Evolutionary conservation across 192 early-diverging fungal species (phyloP).

Genomic region (Coemansia nantahalensis): DNA sequence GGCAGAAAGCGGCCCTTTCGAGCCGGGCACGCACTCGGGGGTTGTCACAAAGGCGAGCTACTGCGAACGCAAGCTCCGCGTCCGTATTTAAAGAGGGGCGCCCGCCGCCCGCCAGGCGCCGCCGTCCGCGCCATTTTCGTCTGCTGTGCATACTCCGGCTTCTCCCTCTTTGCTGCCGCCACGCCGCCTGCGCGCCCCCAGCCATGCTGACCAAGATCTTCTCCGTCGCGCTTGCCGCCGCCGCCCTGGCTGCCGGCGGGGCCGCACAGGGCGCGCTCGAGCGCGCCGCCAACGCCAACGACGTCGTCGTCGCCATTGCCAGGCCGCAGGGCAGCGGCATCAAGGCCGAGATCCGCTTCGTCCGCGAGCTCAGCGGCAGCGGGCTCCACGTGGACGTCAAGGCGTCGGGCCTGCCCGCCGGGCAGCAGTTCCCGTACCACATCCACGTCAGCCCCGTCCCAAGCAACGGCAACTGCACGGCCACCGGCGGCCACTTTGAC

Average conservation of each 20-base stretch:
- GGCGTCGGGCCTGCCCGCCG: not conserved
- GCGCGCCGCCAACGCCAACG: not conserved
- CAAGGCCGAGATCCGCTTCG: constrained; percentile 20
- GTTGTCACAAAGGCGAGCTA: too few species aligned
- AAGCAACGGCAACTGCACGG: constrained; percentile 48
- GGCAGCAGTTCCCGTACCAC: constrained; percentile 42
- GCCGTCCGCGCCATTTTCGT: not conserved
- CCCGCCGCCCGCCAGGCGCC: too few species aligned
- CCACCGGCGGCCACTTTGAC: constrained; percentile 49
- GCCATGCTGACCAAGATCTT: constrained; percentile 22
- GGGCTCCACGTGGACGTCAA: constrained; percentile 22
- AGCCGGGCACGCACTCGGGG: too few species aligned
- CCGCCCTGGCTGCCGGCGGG: constrained; percentile 2
- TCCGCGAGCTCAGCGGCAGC: constrained; percentile 15
- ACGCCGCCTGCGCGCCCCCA: not conserved
- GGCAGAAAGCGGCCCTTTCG: too few species aligned
- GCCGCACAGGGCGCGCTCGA: not conserved
- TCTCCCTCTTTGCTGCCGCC: not conserved
- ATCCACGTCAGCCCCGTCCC: constrained; percentile 44
- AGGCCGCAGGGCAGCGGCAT: constrained; percentile 11
- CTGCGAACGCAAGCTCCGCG: too few species aligned
- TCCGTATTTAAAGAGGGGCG: too few species aligned
- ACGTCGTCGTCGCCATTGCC: constrained; percentile 14
- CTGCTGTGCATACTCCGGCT: too few species aligned
- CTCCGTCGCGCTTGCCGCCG: constrained; percentile 14